These are phyloP conservation scores for Didymella lethalis DNA, from an alignment of 2,329 filamentous ascomycete species.

Conservation along the genomic window DNA sequence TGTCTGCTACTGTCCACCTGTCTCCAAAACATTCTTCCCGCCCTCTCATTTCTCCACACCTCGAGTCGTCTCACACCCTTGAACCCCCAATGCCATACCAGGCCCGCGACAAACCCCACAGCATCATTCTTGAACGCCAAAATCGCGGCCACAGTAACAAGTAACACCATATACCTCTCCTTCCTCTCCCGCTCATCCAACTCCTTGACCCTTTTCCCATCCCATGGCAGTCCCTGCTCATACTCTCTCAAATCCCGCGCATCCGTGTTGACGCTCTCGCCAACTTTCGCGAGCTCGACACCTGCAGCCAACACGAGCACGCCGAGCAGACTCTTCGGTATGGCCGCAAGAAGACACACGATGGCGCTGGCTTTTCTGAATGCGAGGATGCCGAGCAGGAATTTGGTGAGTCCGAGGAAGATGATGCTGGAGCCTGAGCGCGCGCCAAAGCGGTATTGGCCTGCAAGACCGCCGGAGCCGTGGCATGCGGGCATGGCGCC, in stretches of 20 bases:
- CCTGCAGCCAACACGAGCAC: conserved; percentile 92
- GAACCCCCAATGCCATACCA: conserved; percentile 79
- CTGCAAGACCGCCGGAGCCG: conserved; percentile 88
- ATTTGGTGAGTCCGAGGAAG: conserved; percentile 77
- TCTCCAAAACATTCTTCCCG: conserved; percentile 36
- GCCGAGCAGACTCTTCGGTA: conserved; percentile 79
- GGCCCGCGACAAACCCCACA: conserved; percentile 82
- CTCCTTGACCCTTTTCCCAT: conserved; percentile 58
- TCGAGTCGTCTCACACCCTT: conserved; percentile 34
- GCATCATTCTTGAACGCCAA: conserved; percentile 91
- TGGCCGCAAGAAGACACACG: conserved; percentile 72
- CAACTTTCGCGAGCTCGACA: conserved; percentile 84
- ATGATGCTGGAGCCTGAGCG: conserved; percentile 86
- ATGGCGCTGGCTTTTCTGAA: conserved; percentile 74
- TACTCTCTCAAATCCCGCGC: conserved; percentile 65
- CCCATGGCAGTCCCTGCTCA: conserved; percentile 35
- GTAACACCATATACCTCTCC: conserved; percentile 87
- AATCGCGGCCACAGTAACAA: conserved; percentile 82
- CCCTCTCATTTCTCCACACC: conserved; percentile 33
- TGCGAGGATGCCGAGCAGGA: conserved; percentile 71
- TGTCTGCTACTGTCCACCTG: conserved; percentile 25
- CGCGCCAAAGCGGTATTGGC: conserved; percentile 89
- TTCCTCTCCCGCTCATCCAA: conserved; percentile 72
- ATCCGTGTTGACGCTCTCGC: conserved; percentile 80
- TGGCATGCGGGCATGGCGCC: conserved; percentile 96